Evolutionary conservation across 2,329 filamentous ascomycete species (phyloP), one percentile per base, ranked within the genome.

Genomic region (Parafenestella ontariensis): DNA sequence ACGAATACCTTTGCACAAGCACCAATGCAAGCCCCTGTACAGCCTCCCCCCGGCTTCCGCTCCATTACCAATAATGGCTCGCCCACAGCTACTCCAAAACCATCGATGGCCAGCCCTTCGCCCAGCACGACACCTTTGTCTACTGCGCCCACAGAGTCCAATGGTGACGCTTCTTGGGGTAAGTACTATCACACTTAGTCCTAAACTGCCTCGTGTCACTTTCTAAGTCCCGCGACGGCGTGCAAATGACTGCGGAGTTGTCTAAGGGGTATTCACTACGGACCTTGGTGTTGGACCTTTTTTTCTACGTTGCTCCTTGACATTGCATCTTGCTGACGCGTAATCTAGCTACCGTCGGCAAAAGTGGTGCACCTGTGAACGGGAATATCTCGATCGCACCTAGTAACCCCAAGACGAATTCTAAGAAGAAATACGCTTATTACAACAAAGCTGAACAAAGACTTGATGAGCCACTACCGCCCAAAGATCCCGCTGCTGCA

Each of bases 281-380:
- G 15, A 11, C 18, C 11, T 21, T 39, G 9, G 17, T 23, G 18
- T 3, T 21, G 13, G 13, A 13, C 18, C 20, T 15, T 15, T 23
- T 5, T 11, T 40, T 40, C 15, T 5, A 39, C 3, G 7, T 11
- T 13, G 13, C 9, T 23, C 3, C 15, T 15, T 21, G 7, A 40
- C 26, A n/a, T 13, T 5, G n/a, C 26, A 6, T 15, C 40, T 15
- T 40, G 31, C 46, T 51, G 48, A 65, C 11, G 23, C 15, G 11
- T 56, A n/a, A 63, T 64, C 8, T 76, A 79, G 78, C 78, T 73
- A 72, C 70, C n/a, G 71, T 81, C 13, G 77, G 78, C 41, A 80
- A 80, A 50, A 61, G 50, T 13, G 68, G 56, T 11, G 51, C 56
- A 21, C 48, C 53, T n/a, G 33, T 55, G 11, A 64, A 61, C 6